Percentiles rank a stretch among this genome's conserved stretches.
These are phyloP conservation scores for Thelonectria rubi DNA, from an alignment of 2,329 filamentous ascomycete species.

Conservation along the genomic window DNA sequence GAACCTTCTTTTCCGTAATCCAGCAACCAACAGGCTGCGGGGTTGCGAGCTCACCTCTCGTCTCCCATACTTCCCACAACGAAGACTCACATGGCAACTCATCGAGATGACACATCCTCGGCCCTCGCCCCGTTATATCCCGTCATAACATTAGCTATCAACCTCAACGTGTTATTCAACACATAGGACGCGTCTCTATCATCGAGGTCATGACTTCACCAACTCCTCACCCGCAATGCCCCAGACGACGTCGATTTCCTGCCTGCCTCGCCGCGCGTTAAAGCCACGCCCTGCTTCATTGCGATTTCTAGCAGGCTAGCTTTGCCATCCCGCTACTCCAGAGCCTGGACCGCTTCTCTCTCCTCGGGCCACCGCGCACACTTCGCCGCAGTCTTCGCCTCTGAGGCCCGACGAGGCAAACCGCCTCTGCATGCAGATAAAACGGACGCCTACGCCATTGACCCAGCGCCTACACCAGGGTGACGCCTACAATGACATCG, in stretches of 20 bases:
- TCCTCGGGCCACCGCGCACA: conserved; percentile 14
- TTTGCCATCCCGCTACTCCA: conserved; percentile 3
- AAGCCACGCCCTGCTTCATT: conserved; percentile 12
- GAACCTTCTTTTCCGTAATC: conserved; percentile 6
- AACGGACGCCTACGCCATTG: conserved; percentile 1
- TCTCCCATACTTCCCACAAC: too few species aligned
- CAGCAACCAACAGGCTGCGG: too few species aligned
- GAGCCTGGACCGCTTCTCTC: conserved; percentile 24
- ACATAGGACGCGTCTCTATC: too few species aligned
- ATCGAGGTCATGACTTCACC: too few species aligned
- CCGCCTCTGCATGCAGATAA: conserved; percentile 1
- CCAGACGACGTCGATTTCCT: conserved; percentile 9
- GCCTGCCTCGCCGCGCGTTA: conserved; percentile 2
- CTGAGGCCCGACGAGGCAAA: conserved; percentile 15
- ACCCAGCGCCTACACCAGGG: conserved; percentile 9
- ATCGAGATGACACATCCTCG: too few species aligned
- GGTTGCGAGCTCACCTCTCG: too few species aligned
- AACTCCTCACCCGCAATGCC: conserved; percentile 6
- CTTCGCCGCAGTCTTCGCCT: not conserved
- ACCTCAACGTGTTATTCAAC: too few species aligned
- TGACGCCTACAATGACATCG: conserved; percentile 33
- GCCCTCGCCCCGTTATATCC: too few species aligned
- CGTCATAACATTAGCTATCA: too few species aligned
- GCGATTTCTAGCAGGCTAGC: not conserved
- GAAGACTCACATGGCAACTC: too few species aligned